phyloP scores from a whole-genome alignment of 2,329 filamentous ascomycete species.

The Ophiosphaerella korrae region DNA sequence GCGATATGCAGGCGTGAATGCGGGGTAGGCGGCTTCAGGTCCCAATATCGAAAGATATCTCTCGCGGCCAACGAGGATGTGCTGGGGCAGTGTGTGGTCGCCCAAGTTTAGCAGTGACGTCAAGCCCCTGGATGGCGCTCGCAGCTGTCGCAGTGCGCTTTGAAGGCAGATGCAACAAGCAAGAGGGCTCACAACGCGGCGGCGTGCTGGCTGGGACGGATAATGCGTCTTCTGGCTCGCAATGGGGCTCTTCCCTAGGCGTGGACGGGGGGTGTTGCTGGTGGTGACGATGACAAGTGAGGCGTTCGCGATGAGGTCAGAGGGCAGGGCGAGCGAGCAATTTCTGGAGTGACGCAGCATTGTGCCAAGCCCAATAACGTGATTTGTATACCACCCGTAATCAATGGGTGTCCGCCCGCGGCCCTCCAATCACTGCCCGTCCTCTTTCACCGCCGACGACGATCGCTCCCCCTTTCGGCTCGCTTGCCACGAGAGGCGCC shows the following conservation, averaged over 20 bases:
- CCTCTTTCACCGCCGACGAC: constrained; percentile 10
- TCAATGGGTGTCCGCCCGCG: constrained; percentile 6
- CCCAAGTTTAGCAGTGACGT: constrained; percentile 34
- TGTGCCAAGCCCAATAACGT: constrained; percentile 36
- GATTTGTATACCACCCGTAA: constrained; percentile 14
- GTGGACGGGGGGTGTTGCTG: constrained; percentile 33
- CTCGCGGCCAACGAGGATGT: constrained; percentile 23
- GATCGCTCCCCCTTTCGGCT: constrained; percentile 29
- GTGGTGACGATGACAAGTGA: constrained; percentile 41
- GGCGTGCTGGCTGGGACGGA: not conserved
- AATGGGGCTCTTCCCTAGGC: constrained; percentile 35
- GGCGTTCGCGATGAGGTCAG: constrained; percentile 46
- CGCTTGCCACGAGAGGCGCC: constrained; percentile 21
- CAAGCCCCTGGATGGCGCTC: constrained; percentile 33
- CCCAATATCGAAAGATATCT: constrained; percentile 17
- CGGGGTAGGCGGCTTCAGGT: constrained; percentile 31
- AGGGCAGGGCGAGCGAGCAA: constrained; percentile 39
- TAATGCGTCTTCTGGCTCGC: constrained; percentile 18
- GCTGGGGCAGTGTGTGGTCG: constrained; percentile 21
- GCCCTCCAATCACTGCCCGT: constrained; percentile 14
- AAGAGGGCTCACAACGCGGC: constrained; percentile 4
- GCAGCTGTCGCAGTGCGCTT: constrained; percentile 18
- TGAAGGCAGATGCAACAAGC: constrained; percentile 12
- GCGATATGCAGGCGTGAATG: constrained; percentile 25
- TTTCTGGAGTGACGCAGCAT: constrained; percentile 40